A percentile compares a stretch with the other conserved stretches of the same genome.
These are phyloP conservation scores for Tolypocladium endophyticum DNA, from an alignment of 2,329 filamentous ascomycete genomes.

Conservation along the genomic window DNA sequence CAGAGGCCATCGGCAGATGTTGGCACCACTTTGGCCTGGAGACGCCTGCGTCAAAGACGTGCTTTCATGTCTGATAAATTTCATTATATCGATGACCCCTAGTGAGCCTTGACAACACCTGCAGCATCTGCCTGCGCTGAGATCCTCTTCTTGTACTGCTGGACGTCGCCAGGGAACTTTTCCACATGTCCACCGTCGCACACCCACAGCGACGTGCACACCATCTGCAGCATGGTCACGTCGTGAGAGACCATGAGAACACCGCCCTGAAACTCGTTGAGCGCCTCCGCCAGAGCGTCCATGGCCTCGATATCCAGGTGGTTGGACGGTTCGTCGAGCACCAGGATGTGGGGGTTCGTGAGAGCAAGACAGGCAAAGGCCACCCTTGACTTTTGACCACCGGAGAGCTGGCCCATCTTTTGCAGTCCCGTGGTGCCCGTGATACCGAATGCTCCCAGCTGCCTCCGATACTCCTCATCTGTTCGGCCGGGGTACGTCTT, in stretches of 20 bases:
- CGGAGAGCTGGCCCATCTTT: constrained; percentile 87
- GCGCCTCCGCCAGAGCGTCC: constrained; percentile 81
- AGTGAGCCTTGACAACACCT: constrained; percentile 68
- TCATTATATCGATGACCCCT: constrained; percentile 1
- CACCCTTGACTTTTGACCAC: constrained; percentile 96
- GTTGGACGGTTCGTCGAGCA: constrained; percentile 97
- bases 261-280: constrained; percentile 82
- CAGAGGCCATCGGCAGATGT: not conserved
- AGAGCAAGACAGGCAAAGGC: constrained; percentile 94
- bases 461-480: constrained; percentile 93
- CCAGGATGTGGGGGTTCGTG: constrained; percentile 90
- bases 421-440: constrained; percentile 95
- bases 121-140: constrained; percentile 76
- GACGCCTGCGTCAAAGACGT: not conserved
- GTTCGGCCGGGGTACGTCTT: constrained; percentile 81
- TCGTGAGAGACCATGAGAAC: constrained; percentile 99
- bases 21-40: not conserved
- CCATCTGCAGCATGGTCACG: constrained; percentile 94
- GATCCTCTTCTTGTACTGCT: constrained; percentile 97
- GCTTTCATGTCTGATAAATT: not conserved
- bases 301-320: constrained; percentile 98
- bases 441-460: constrained; percentile 80
- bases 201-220: constrained; percentile 92
- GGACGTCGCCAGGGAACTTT: constrained; percentile 91
- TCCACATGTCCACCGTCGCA: constrained; percentile 90